Base-by-base conservation (phyloP, 2,329 filamentous ascomycete species). In the Aspergillus pseudoterreus region DNA sequence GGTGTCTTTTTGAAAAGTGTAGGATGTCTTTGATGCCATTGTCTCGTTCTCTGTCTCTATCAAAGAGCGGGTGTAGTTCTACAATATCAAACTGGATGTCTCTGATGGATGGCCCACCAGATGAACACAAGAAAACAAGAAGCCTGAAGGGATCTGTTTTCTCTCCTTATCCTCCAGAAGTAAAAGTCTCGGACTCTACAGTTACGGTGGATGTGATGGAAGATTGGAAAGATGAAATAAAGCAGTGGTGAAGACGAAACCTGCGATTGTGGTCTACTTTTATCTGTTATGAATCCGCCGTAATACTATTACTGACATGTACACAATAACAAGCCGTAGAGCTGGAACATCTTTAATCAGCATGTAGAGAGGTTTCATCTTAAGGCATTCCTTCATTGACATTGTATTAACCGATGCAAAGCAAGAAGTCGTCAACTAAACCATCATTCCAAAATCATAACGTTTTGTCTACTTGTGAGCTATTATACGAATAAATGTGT, bases 381-480 rank as follows among this genome's bases (percentile, higher is more conserved):
- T 57, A 52, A 56, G 57, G 57, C 53, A 61, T 63, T 53, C 38
- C 55, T 53, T 65, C 57, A 59, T 63, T 50, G 53, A 56, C 53
- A 54, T 56, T 45, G 51, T 48, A 50, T 56, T 53, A 50, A 54
- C 48, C 48, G 54, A 59, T 63, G 56, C 39, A 58, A 54, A 49
- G 54, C 42, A 57, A 57, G 48, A 56, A 51, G 48, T 61, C 52
- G 55, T 15, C 42, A 44, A 32, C 22, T 39, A 21, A 47, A 12
- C 35, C 35, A 39, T 47, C 22, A 46, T 27, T n/a, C 22, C 33
- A 24, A 19, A n/a, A 27, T 57, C 39, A 53, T 53, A 52, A 43
- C 39, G 5, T 19, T 42, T 42, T 42, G n/a, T 58, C 53, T 63
- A 69, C 68, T 69, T 66, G 62, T 68, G 65, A 58, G 66, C 66